Percentiles rank a stretch among this genome's conserved stretches.
Conservation (phyloP, 805 yeast genomes). For the Candida insectorum region DNA sequence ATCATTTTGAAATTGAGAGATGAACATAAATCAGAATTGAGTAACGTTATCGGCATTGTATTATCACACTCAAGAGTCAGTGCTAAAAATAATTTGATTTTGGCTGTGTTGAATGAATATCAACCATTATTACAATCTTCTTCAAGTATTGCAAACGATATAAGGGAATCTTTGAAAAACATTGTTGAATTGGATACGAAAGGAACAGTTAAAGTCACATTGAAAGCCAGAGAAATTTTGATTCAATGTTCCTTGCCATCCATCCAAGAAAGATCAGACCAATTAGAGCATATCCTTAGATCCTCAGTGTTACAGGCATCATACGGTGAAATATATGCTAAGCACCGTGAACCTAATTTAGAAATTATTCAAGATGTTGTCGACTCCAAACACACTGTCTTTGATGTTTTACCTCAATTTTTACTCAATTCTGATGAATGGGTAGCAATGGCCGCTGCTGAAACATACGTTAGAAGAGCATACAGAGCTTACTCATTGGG, state of each 20-base stretch:
- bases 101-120: constrained; percentile 81
- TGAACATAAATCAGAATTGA: constrained; percentile 72
- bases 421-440: constrained; percentile 78
- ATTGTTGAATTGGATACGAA: constrained; percentile 88
- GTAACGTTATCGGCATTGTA: constrained; percentile 66
- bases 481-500: constrained; percentile 93
- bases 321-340: constrained; percentile 78
- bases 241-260: constrained; percentile 98
- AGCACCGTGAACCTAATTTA: constrained; percentile 78
- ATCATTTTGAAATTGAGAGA: constrained; percentile 86
- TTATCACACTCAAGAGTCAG: constrained; percentile 92
- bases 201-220: constrained; percentile 86
- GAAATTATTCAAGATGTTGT: constrained; percentile 84
- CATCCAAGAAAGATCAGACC: constrained; percentile 92
- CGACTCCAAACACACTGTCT: constrained; percentile 93
- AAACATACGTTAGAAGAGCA: constrained; percentile 93
- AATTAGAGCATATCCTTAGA: constrained; percentile 91
- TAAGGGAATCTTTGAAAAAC: constrained; percentile 69
- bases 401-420: constrained; percentile 93
- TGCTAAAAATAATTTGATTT: constrained; percentile 84
- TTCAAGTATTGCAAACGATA: constrained; percentile 61
- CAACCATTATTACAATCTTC: constrained; percentile 74
- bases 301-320: constrained; percentile 85
- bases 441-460: constrained; percentile 94
- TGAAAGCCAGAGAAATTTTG: constrained; percentile 93